Base-by-base conservation (phyloP, 352 stramenopile species). In the Globisporangium uncinulatum region DNA sequence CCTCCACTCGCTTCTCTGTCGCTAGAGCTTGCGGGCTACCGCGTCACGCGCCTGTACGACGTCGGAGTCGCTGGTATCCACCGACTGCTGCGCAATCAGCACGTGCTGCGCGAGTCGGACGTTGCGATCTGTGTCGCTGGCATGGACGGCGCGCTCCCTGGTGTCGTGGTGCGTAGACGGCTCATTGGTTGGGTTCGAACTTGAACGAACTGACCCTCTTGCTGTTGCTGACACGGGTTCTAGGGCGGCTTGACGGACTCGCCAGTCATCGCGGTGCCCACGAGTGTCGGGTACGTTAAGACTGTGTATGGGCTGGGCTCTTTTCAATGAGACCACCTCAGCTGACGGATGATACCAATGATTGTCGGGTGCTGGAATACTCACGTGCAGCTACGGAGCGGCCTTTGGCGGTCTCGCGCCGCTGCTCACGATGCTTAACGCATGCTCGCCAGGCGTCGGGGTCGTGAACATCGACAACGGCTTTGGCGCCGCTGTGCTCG, bases 381-480 rank as follows among this genome's bases (percentile, higher is more conserved):
- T 11, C 46, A 21, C 11, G 17, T 36, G 4, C 52, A 79, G 70
- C n/a, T 95, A 95, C 51, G 86, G 86, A 13, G 83, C 83, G 20
- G 83, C 84, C 3, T 95, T 95, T 51, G 82, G 87, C 3, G 97
- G 96, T 0, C 70, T 99, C 10, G 95, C 92, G 51, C 95, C 96
- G 0, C 73, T 99, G 47, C 71, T 99, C 17, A 98, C 96, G 10
- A 99, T 99, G 96, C 76, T 99, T 36, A 99, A 99, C 70, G 94
- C 88, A 19, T 99, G 96, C 67, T 97, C 93, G 44, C 97, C 97
- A 14, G 97, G 97, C n/a, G 95, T 99, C 3, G 92, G 89, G n/a
- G 95, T 99, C 41, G 94, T 99, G n/a, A 99, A 99, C 70, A 98
- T 99, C 60, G 97, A 99, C 73, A 99, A 99, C 66, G 97, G 97